Base-by-base conservation (phyloP, 257 asterid genomes). In the Phtheirospermum japonicum region DNA sequence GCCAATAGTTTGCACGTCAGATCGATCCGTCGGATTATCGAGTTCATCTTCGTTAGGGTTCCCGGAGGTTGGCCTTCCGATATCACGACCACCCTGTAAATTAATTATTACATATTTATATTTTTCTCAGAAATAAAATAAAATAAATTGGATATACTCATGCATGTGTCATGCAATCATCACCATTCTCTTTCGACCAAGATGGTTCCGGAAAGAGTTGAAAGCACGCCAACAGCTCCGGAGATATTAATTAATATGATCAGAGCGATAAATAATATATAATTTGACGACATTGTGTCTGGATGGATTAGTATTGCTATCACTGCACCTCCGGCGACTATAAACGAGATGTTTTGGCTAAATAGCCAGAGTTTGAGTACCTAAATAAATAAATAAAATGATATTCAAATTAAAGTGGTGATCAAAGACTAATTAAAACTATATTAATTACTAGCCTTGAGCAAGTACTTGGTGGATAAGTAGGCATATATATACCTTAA, bases 171-270 rank as follows among this genome's bases (percentile, higher is more conserved):
- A 2, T 2, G 39, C 39, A 37, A 37, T 37, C 11, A 31, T 69
- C 76, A 90, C 99, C 99, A 92, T 83, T 92, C 99, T 82, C 99
- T 75, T 83, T 92, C 97, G 2, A 92, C 58, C 85, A 92, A 77
- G 73, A 92, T 89, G 60, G 99, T 86, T 56, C 99, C 99, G 0
- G 95, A 91, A 61, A 92, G 87, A 67, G 99, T 73, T 9, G 99
- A 86, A 37, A 92, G 95, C 82, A 85, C 81, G 17, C 75, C 97
- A 59, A 75, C 71, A 45, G 95, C 97, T 73, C 96, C 97, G 2
- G 96, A 78, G 70, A 82, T 43, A 18, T 83, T 84, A 68, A 86
- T 80, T 17, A 89, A 51, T 7, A 82, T 9, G 37, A 86, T 65
- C 16, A 92, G 81, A n/a, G 77, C 74, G 11, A 79, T 5, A 73